Conservation (phyloP, 2,329 filamentous ascomycete species). For the Tolypocladium sp. region DNA sequence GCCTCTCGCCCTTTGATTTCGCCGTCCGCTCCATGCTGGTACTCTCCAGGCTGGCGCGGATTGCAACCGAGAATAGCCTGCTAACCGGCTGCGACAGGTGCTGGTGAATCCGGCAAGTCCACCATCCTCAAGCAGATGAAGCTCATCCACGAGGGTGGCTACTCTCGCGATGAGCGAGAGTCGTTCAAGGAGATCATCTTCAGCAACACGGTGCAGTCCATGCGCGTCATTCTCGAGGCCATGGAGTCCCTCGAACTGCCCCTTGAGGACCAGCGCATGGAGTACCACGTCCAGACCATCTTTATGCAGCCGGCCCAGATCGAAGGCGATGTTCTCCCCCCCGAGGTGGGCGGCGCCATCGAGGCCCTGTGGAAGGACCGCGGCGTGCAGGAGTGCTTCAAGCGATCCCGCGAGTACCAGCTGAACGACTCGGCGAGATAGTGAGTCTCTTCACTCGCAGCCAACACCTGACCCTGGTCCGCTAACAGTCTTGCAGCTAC, state of each 20-base stretch:
- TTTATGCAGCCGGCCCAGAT: constrained; percentile 98
- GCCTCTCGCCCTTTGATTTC: neutral
- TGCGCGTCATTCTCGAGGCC: constrained; percentile 60
- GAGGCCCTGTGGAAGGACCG: constrained; percentile 87
- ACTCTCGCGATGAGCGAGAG: constrained; percentile 78
- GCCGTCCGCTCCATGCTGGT: neutral
- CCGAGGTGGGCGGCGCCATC: constrained; percentile 88
- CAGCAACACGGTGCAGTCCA: constrained; percentile 61
- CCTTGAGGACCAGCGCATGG: constrained; percentile 82
- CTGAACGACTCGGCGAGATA: constrained; percentile 95
- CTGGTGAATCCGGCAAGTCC: constrained; percentile 91
- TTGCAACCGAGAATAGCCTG: neutral
- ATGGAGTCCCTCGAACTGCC: constrained; percentile 68
- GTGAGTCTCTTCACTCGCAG: constrained; percentile 33
- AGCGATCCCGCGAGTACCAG: constrained; percentile 91
- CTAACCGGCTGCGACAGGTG: constrained; percentile 46
- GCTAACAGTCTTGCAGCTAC: constrained; percentile 55
- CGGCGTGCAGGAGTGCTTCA: constrained; percentile 91
- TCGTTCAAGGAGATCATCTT: constrained; percentile 65
- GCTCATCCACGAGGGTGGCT: constrained; percentile 97
- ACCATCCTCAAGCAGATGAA: constrained; percentile 99
- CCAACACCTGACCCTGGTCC: neutral
- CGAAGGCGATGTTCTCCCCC: constrained; percentile 87
- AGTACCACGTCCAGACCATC: constrained; percentile 96
- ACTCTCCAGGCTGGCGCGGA: neutral